Conservation (phyloP, 164 flowering plant species). For the Saururus chinensis region DNA sequence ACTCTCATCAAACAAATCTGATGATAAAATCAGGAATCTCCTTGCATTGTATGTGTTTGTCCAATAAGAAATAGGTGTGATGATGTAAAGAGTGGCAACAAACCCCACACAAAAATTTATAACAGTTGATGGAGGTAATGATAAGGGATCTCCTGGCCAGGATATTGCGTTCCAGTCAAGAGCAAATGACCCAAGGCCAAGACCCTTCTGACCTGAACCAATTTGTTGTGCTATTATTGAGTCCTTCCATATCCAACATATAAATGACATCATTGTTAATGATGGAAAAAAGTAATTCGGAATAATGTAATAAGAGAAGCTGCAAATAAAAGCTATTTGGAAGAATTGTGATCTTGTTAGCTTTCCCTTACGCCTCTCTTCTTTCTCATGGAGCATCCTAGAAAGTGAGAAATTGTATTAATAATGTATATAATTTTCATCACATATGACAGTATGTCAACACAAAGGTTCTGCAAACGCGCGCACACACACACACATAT, state of each 20-base stretch:
- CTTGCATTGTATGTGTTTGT: conserved; percentile 33
- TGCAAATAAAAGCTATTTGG: conserved; percentile 25
- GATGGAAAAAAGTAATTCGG: conserved; percentile 41
- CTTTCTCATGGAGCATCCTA: too few species aligned
- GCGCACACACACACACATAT: too few species aligned
- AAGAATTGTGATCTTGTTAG: too few species aligned
- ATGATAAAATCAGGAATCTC: conserved; percentile 43
- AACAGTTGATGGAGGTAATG: conserved; percentile 44
- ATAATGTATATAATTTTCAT: too few species aligned
- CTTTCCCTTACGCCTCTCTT: too few species aligned
- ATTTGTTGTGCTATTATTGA: conserved; percentile 41
- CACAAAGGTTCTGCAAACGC: too few species aligned
- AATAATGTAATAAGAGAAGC: conserved; percentile 31
- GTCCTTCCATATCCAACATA: conserved; percentile 42
- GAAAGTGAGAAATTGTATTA: too few species aligned
- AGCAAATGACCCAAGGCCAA: conserved; percentile 49
- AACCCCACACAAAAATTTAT: conserved; percentile 33
- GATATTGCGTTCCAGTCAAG: conserved; percentile 49
- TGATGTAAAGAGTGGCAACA: conserved; percentile 22
- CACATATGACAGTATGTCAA: too few species aligned
- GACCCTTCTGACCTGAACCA: conserved; percentile 43
- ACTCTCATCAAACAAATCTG: too few species aligned
- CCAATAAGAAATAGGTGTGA: conserved; percentile 51
- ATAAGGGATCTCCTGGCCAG: conserved; percentile 43
- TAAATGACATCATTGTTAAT: conserved; percentile 37